Conservation (phyloP, 116 monocot species). For the Cymodocea nodosa region DNA sequence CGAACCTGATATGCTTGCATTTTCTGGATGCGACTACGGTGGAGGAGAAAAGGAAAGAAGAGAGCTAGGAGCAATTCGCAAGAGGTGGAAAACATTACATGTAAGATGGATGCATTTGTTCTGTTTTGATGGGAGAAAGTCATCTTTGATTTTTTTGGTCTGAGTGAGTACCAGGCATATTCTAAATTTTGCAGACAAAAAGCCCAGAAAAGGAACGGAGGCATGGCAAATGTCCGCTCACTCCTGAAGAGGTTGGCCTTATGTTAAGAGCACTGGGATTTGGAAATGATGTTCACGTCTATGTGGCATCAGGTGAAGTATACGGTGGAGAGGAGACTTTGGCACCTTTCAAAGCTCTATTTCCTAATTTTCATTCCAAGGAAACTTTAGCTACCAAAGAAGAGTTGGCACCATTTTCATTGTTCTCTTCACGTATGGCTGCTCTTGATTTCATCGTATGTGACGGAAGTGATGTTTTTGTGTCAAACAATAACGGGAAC, state of each 20-base stretch:
- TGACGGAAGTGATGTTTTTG: slow-evolving; percentile 65
- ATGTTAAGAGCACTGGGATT: slow-evolving; percentile 69
- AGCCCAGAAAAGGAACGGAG: slow-evolving; percentile 69
- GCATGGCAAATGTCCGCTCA: slow-evolving; percentile 68
- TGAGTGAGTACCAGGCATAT: too few relatives aligned
- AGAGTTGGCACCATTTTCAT: slow-evolving; percentile 40
- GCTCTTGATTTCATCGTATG: slow-evolving; percentile 82
- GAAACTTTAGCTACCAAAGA: slow-evolving; percentile 60
- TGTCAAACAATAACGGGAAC: slow-evolving; percentile 87
- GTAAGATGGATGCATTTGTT: slow-evolving; percentile 24
- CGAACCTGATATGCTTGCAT: slow-evolving; percentile 98
- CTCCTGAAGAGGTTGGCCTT: slow-evolving; percentile 81
- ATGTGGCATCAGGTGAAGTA: slow-evolving; percentile 77
- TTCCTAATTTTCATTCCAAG: slow-evolving; percentile 68
- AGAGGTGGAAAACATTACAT: slow-evolving; percentile 89
- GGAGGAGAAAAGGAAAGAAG: slow-evolving; percentile 88
- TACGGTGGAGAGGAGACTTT: slow-evolving; percentile 68
- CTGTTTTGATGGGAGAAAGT: background rate
- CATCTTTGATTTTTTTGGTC: background rate
- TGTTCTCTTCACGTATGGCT: slow-evolving; percentile 75
- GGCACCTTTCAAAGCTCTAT: slow-evolving; percentile 58
- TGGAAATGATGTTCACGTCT: slow-evolving; percentile 50
- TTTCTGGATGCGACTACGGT: slow-evolving; percentile 98
- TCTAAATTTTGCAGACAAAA: slow-evolving; percentile 22
- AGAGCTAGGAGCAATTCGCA: slow-evolving; percentile 72